Conservation (phyloP, 768 basidiomycete genomes). For the Dacryopinax spathularia region DNA sequence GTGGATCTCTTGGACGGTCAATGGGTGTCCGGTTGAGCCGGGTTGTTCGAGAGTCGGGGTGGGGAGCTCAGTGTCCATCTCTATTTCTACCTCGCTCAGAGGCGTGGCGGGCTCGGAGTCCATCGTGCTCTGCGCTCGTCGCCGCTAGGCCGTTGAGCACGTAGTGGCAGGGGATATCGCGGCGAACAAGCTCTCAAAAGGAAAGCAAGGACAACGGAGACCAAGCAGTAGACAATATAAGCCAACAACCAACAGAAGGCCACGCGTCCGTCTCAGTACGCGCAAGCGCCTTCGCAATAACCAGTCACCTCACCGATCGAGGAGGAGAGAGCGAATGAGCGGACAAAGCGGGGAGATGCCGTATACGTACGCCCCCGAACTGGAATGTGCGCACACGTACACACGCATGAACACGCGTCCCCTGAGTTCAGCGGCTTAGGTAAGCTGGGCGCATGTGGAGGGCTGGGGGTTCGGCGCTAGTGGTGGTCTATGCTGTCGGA, state of each 20-base stretch:
- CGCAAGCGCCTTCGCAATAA: no score
- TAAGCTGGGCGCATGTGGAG: background rate
- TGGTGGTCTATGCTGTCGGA: no score
- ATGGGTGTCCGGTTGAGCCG: background rate
- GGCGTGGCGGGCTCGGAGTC: background rate
- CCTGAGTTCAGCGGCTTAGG: background rate
- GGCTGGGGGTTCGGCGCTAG: no score
- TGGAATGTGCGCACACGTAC: background rate
- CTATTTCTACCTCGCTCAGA: background rate
- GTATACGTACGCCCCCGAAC: background rate
- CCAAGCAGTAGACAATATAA: no score
- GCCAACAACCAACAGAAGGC: no score
- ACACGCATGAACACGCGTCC: background rate
- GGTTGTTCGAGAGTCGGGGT: background rate
- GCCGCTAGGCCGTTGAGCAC: no score
- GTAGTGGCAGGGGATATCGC: no score
- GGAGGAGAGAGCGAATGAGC: no score
- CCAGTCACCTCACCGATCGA: no score
- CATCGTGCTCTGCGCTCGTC: background rate
- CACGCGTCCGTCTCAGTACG: no score
- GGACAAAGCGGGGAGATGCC: background rate
- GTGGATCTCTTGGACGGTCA: constrained; percentile 51
- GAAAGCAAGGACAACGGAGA: no score
- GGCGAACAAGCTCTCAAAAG: no score
- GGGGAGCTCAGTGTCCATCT: background rate